Conservation (phyloP, 192 early-diverging fungal species). For the Phycomyces nitens region DNA sequence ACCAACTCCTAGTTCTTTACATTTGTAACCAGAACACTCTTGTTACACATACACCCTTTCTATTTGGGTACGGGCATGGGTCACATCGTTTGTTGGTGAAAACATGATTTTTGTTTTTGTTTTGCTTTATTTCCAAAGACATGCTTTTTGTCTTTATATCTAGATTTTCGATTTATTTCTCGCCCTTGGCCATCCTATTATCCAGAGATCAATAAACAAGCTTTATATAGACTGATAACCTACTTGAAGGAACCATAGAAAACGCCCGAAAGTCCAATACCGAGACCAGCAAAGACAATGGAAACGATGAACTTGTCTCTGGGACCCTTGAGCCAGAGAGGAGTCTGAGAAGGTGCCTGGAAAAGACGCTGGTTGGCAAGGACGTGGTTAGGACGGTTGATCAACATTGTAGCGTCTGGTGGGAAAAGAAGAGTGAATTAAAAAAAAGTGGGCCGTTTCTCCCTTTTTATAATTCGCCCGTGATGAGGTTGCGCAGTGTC, state of each 20-base stretch:
- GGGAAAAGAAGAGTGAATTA: constrained; percentile 9
- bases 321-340: constrained; percentile 27
- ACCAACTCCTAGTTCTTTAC: no score
- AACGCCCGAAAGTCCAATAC: constrained; percentile 20
- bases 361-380: constrained; percentile 21
- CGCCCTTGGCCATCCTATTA: no score
- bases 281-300: constrained; percentile 18
- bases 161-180: no score
- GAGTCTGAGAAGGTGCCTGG: constrained; percentile 16
- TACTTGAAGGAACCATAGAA: constrained; percentile 16
- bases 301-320: constrained; percentile 20
- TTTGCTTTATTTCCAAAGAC: no score
- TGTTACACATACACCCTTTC: no score
- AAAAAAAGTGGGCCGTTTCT: constrained; percentile 5
- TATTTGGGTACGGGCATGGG: no score
- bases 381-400: constrained; percentile 22
- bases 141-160: no score
- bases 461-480: background rate
- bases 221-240: background rate
- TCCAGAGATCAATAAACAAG: no score
- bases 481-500: background rate
- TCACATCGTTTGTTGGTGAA: no score
- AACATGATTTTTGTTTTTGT: no score
- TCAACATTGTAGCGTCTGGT: constrained; percentile 2
- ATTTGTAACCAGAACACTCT: no score